Conservation (phyloP, 2,329 filamentous ascomycete genomes). For the Verticillium klebahnii region DNA sequence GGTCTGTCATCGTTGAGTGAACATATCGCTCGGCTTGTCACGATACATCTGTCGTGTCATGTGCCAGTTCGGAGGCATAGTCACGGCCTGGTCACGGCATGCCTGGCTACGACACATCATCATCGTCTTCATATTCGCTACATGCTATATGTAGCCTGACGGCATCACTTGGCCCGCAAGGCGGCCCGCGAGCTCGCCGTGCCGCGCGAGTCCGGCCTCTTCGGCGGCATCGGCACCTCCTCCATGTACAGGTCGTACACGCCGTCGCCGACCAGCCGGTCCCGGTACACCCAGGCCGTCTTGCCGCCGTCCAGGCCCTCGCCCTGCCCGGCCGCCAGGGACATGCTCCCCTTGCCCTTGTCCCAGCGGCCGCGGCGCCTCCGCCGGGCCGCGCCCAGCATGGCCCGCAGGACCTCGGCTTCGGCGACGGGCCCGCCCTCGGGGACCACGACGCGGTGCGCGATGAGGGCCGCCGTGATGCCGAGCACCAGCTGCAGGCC, state of each 20-base stretch:
- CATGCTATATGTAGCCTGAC: too few species aligned
- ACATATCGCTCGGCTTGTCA: too few species aligned
- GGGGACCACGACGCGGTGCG: conserved; percentile 21
- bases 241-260: conserved; percentile 13
- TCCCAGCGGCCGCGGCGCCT: background rate
- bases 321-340: background rate
- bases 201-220: background rate
- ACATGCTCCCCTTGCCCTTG: background rate
- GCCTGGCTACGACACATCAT: too few species aligned
- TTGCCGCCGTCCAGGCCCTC: background rate
- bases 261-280: conserved; percentile 3
- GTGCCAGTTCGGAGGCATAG: too few species aligned
- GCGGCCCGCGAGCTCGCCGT: too few species aligned
- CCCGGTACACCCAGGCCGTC: conserved; percentile 10
- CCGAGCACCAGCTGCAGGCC: conserved; percentile 24
- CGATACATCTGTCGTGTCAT: too few species aligned
- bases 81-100: too few species aligned
- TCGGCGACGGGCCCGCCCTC: conserved; percentile 7
- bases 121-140: too few species aligned
- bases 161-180: too few species aligned
- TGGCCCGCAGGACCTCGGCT: conserved; percentile 11
- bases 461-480: conserved; percentile 14
- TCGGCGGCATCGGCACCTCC: conserved; percentile 1
- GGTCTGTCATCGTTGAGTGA: too few species aligned
- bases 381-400: conserved; percentile 7